Conservation (phyloP, 169 alveolate species). For the Plasmodium relictum region DNA sequence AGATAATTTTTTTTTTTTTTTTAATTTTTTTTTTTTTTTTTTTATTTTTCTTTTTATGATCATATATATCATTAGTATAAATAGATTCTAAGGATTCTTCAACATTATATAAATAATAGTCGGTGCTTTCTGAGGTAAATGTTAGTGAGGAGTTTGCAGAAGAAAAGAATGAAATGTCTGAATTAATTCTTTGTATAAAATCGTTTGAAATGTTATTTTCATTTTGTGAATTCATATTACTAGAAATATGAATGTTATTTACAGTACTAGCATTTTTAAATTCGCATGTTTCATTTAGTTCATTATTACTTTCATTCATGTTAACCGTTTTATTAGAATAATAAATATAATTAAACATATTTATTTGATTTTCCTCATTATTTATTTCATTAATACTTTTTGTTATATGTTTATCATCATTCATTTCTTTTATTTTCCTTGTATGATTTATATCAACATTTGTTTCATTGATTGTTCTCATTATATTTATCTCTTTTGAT, state of each 20-base stretch:
- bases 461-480: background rate
- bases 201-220: slow-evolving; percentile 34
- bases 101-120: slow-evolving; percentile 33
- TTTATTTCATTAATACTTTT: background rate
- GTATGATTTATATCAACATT: background rate
- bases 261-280: background rate
- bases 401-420: background rate
- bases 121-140: slow-evolving; percentile 66
- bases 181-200: slow-evolving; percentile 15
- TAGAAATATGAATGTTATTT: background rate
- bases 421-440: background rate
- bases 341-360: slow-evolving; percentile 1
- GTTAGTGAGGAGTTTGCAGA: slow-evolving; percentile 65
- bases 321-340: background rate
- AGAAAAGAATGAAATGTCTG: slow-evolving; percentile 72
- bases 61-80: slow-evolving; percentile 38
- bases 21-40: slow-evolving; percentile 19
- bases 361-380: background rate
- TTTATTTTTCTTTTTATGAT: slow-evolving; percentile 59
- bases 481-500: background rate
- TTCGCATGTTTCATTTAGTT: background rate
- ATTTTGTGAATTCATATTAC: slow-evolving; percentile 42
- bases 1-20: background rate
- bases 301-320: background rate
- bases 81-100: slow-evolving; percentile 65